A percentile compares a stretch with the other conserved stretches of the same genome.
Evolutionary conservation across 345 rosid genomes (phyloP).

Genomic region (Litchi chinensis): DNA sequence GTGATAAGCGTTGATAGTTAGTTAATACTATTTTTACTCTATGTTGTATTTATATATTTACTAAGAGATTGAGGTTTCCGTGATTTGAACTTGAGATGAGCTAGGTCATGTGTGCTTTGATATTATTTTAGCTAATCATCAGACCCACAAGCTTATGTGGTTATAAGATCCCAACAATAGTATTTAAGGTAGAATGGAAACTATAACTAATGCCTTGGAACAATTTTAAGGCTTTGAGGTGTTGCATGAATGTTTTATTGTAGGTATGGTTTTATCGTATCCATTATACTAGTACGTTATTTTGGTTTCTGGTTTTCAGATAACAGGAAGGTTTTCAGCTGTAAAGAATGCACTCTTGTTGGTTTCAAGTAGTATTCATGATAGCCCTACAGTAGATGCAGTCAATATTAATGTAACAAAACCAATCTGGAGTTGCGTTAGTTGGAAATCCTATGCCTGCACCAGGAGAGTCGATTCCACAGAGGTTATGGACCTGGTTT

Average conservation of each 20-base stretch:
- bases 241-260: background rate
- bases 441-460: constrained; percentile 39
- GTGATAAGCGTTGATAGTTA: no score
- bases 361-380: constrained; percentile 54
- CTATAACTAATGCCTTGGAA: background rate
- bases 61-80: background rate
- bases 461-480: constrained; percentile 44
- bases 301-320: constrained; percentile 36
- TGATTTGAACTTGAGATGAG: background rate
- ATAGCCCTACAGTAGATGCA: constrained; percentile 40
- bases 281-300: constrained; percentile 15
- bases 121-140: background rate
- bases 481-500: constrained; percentile 50
- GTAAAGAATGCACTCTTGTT: constrained; percentile 65
- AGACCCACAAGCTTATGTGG: background rate
- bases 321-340: constrained; percentile 52
- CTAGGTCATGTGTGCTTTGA: background rate
- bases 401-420: constrained; percentile 25
- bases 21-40: background rate
- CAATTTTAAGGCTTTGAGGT: background rate
- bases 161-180: background rate
- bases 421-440: constrained; percentile 19
- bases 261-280: background rate
- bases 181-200: background rate
- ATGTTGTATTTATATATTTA: background rate